Percentiles rank a stretch among this genome's conserved stretches.
Conservation (phyloP, 768 basidiomycete genomes). For the Leucosporidium scottii region DNA sequence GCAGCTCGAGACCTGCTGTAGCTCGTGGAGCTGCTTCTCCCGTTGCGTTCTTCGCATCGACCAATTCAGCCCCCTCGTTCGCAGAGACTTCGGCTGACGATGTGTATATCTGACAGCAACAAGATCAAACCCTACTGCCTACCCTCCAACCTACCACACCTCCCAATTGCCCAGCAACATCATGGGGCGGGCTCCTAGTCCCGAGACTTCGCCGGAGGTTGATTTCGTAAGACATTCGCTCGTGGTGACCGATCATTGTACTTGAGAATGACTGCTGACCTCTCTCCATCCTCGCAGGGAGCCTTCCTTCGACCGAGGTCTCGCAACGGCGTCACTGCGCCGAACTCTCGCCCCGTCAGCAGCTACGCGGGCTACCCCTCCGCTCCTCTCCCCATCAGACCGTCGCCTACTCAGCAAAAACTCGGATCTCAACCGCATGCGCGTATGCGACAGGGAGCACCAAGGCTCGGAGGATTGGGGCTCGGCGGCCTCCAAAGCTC, state of each 20-base stretch:
- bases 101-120: no score
- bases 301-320: conserved; percentile 15
- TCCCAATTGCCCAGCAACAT: background rate
- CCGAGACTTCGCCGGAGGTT: conserved; percentile 7
- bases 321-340: conserved; percentile 1
- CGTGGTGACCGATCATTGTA: background rate
- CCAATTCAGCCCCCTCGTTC: no score
- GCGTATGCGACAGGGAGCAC: conserved; percentile 15
- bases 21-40: no score
- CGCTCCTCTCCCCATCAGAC: conserved; percentile 1
- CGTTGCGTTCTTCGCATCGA: no score
- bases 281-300: background rate
- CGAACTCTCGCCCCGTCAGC: conserved; percentile 6
- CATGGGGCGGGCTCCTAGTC: background rate
- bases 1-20: no score
- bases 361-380: no score
- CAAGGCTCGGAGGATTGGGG: conserved; percentile 17
- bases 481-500: conserved; percentile 11
- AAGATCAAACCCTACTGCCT: background rate
- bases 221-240: background rate
- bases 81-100: no score
- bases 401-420: background rate
- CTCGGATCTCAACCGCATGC: background rate
- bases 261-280: background rate
- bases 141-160: background rate